Evolutionary conservation across 2,329 filamentous ascomycete species (phyloP).

Genomic region (Colletotrichum agaves): DNA sequence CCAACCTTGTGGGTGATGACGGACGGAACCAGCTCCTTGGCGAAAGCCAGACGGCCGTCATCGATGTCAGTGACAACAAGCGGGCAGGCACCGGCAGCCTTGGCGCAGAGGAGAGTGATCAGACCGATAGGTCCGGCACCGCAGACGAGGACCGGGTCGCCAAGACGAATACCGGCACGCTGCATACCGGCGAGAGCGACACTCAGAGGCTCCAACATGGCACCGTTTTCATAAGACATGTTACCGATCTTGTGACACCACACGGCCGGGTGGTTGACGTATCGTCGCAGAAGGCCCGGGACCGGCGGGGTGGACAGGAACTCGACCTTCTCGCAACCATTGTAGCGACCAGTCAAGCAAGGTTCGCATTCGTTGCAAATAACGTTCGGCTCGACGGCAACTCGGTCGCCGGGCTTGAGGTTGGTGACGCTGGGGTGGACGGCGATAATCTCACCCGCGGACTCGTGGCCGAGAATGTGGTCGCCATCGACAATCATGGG

Average conservation of each 20-base stretch:
- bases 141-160: constrained; percentile 89
- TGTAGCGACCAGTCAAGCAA: constrained; percentile 92
- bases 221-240: constrained; percentile 92
- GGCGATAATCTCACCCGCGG: constrained; percentile 84
- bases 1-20: constrained; percentile 85
- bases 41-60: constrained; percentile 84
- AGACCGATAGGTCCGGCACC: constrained; percentile 95
- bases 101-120: constrained; percentile 84
- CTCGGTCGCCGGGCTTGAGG: constrained; percentile 87
- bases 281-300: constrained; percentile 85
- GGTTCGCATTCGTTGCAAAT: constrained; percentile 92
- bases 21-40: constrained; percentile 82
- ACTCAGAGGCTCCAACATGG: constrained; percentile 88
- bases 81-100: constrained; percentile 88
- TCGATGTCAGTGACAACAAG: constrained; percentile 97
- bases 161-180: constrained; percentile 81
- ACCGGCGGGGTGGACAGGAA: constrained; percentile 95
- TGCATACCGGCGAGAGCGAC: constrained; percentile 92
- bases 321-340: constrained; percentile 86
- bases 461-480: constrained; percentile 96
- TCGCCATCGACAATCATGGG: constrained; percentile 92
- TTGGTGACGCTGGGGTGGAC: constrained; percentile 81
- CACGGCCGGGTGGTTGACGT: constrained; percentile 91
- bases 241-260: constrained; percentile 97
- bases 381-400: constrained; percentile 93